phyloP scores from a whole-genome alignment of 1,284 basidiomycete genomes.

The Malassezia yamatoensis region DNA sequence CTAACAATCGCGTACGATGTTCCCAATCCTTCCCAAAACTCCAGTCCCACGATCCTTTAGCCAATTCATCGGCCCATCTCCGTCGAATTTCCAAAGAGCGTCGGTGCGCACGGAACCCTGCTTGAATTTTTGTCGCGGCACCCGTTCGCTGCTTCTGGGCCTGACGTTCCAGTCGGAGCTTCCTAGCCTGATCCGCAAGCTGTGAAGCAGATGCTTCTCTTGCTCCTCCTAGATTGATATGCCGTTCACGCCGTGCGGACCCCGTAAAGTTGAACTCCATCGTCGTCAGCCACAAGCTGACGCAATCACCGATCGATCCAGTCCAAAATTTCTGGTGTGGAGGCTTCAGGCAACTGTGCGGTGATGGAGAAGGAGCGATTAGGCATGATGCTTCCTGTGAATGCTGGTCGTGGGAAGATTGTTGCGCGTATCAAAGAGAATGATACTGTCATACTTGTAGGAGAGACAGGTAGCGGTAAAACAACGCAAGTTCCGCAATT shows the following conservation, averaged over 20 bases:
- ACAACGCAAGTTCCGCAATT: constrained; percentile 59
- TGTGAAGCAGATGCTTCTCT: background rate
- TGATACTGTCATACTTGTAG: constrained; percentile 81
- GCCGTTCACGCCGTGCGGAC: constrained; percentile 9
- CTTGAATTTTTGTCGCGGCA: constrained; percentile 16
- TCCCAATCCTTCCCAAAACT: background rate
- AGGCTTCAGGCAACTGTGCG: background rate
- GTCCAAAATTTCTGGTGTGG: constrained; percentile 1
- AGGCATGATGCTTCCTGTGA: constrained; percentile 26
- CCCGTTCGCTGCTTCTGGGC: background rate
- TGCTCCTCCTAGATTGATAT: constrained; percentile 14
- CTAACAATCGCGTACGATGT: constrained; percentile 4
- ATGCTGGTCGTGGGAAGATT: constrained; percentile 26
- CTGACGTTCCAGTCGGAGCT: background rate
- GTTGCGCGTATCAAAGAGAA: constrained; percentile 52
- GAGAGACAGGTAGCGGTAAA: constrained; percentile 95
- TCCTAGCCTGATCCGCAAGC: constrained; percentile 9
- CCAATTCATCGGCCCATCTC: background rate
- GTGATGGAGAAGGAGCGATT: background rate
- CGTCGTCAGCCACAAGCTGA: constrained; percentile 10
- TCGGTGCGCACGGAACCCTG: constrained; percentile 4
- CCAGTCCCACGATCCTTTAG: background rate
- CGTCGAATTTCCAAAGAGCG: background rate
- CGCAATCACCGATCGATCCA: constrained; percentile 9
- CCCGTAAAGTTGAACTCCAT: constrained; percentile 21